phyloP scores from a whole-genome alignment of 768 basidiomycete genomes.

The Cantharellus anzutake region DNA sequence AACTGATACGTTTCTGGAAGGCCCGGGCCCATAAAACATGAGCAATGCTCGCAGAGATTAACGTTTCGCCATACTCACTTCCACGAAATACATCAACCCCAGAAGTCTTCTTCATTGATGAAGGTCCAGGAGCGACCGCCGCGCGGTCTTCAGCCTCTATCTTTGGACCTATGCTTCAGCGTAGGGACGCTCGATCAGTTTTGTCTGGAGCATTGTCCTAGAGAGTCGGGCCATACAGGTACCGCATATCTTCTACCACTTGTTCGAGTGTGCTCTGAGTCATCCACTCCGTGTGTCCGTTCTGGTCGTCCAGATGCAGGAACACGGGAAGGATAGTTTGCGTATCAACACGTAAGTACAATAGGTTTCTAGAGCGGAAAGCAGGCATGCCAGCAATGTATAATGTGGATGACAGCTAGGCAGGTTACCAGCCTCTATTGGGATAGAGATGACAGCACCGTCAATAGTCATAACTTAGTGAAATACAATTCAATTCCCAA shows the following conservation, averaged over 20 bases:
- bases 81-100: conserved; percentile 77
- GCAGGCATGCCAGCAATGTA: conserved; percentile 8
- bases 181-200: background rate
- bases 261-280: conserved; percentile 59
- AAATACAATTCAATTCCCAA: no score
- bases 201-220: background rate
- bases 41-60: background rate
- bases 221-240: conserved; percentile 28
- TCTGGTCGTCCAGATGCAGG: conserved; percentile 68
- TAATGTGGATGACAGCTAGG: background rate
- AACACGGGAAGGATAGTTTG: conserved; percentile 65
- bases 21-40: background rate
- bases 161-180: conserved; percentile 41
- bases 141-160: conserved; percentile 37
- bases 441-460: no score
- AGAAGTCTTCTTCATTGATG: conserved; percentile 38
- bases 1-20: conserved; percentile 67
- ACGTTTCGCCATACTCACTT: conserved; percentile 26
- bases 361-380: conserved; percentile 55
- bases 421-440: background rate
- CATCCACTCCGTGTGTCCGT: conserved; percentile 71
- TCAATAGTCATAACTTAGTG: no score
- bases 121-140: conserved; percentile 21
- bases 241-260: conserved; percentile 61
- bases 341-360: conserved; percentile 66